These are phyloP conservation scores for Annulohypoxylon maeteangense DNA, from an alignment of 495 filamentous ascomycete genomes.

Conservation along the genomic window DNA sequence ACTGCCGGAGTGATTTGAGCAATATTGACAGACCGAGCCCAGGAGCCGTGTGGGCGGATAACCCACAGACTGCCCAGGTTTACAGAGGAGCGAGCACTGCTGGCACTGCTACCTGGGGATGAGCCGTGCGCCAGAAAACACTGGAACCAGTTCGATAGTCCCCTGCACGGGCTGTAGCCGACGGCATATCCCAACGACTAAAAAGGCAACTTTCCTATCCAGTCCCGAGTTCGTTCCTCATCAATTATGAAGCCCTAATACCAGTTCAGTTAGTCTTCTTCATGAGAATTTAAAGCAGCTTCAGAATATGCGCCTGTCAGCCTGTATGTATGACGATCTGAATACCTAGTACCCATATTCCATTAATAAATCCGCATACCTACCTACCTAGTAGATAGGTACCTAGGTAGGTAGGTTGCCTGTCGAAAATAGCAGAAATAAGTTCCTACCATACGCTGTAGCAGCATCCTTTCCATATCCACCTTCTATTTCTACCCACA, in stretches of 20 bases:
- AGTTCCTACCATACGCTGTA: too few relatives aligned
- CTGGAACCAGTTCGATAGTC: slow-evolving; percentile 23
- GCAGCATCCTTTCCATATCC: not conserved
- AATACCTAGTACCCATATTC: slow-evolving; percentile 3
- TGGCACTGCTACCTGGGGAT: slow-evolving; percentile 4
- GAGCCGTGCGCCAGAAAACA: slow-evolving; percentile 38
- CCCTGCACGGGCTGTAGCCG: slow-evolving; percentile 12
- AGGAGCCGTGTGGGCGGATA: not conserved
- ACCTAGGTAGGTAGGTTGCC: not conserved
- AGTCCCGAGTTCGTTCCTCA: not conserved
- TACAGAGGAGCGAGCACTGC: not conserved
- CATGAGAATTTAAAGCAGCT: not conserved
- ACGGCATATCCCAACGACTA: slow-evolving; percentile 14
- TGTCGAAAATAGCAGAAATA: not conserved
- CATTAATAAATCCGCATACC: not conserved
- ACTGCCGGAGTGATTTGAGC: not conserved
- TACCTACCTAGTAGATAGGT: too few relatives aligned
- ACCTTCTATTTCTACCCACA: not conserved
- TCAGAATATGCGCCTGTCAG: too few relatives aligned
- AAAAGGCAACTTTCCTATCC: not conserved
- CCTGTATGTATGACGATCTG: slow-evolving; percentile 1
- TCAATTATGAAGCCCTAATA: not conserved
- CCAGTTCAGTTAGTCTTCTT: not conserved
- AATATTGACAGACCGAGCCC: slow-evolving; percentile 1
- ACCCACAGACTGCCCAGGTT: not conserved